Conservation (phyloP, 2,329 filamentous ascomycete genomes). For the Rosellinia necatrix region DNA sequence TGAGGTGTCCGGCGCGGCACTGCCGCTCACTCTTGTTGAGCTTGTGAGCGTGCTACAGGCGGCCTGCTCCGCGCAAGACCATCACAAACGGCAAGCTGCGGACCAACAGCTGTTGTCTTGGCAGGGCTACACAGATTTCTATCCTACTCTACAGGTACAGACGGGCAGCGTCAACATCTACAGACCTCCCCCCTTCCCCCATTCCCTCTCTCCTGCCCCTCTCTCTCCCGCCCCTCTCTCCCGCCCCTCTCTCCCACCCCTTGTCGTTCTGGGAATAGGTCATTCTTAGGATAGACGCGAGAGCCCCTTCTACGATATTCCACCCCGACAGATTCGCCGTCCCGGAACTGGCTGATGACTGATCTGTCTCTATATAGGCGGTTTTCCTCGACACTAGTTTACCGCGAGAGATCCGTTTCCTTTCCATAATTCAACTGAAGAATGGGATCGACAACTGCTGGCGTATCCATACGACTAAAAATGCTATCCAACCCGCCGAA, state of each 20-base stretch:
- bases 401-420: slow-evolving; percentile 78
- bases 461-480: slow-evolving; percentile 66
- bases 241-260: no score
- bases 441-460: slow-evolving; percentile 96
- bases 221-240: no score
- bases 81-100: slow-evolving; percentile 67
- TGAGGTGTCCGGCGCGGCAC: slow-evolving; percentile 82
- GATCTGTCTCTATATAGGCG: slow-evolving; percentile 53
- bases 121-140: slow-evolving; percentile 70
- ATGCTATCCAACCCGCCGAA: slow-evolving; percentile 73
- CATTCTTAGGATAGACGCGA: no score
- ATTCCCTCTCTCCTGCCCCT: no score
- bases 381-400: slow-evolving; percentile 81
- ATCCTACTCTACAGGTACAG: slow-evolving; percentile 68
- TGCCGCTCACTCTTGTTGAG: slow-evolving; percentile 65
- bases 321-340: no score
- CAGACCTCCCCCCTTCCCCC: no score
- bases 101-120: slow-evolving; percentile 73
- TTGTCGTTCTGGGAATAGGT: no score
- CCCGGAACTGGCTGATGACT: slow-evolving; percentile 14
- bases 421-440: slow-evolving; percentile 92
- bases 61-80: slow-evolving; percentile 63
- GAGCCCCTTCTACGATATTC: no score
- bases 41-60: slow-evolving; percentile 68
- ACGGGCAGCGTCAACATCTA: no score